These are phyloP conservation scores for Alectoria sarmentosa DNA, from an alignment of 495 filamentous ascomycete species.

Conservation along the genomic window DNA sequence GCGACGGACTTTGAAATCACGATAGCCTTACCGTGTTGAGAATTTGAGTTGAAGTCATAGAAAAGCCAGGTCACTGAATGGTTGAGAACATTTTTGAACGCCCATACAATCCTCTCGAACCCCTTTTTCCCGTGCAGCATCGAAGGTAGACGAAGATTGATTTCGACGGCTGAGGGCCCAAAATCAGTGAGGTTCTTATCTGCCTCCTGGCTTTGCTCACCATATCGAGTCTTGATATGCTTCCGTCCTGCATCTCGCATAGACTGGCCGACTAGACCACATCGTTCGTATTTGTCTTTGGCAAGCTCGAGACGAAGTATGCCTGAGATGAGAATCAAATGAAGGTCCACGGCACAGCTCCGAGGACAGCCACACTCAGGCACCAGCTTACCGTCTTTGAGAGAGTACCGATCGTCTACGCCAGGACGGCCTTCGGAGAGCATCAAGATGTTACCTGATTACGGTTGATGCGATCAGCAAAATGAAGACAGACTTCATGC, in stretches of 20 bases:
- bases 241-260: slow-evolving; percentile 51
- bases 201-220: slow-evolving; percentile 28
- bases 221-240: slow-evolving; percentile 52
- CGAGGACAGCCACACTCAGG: background rate
- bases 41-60: slow-evolving; percentile 44
- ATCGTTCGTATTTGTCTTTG: slow-evolving; percentile 77
- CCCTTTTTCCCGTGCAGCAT: slow-evolving; percentile 91
- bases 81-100: slow-evolving; percentile 74
- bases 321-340: slow-evolving; percentile 37
- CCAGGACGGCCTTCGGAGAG: slow-evolving; percentile 76
- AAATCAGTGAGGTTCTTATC: slow-evolving; percentile 5
- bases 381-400: slow-evolving; percentile 55
- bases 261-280: slow-evolving; percentile 73
- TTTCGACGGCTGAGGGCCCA: slow-evolving; percentile 57
- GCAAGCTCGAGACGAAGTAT: slow-evolving; percentile 69
- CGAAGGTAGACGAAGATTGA: slow-evolving; percentile 68
- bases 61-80: slow-evolving; percentile 75
- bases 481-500: background rate
- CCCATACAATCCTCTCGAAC: slow-evolving; percentile 78
- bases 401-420: slow-evolving; percentile 70
- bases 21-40: background rate
- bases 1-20: too few species aligned
- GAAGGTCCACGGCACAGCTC: too few species aligned
- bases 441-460: slow-evolving; percentile 77
- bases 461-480: background rate